Percentiles rank a stretch among this genome's conserved stretches.
Evolutionary conservation across 768 basidiomycete genomes (phyloP).

Genomic region (Lactifluus rugatus): DNA sequence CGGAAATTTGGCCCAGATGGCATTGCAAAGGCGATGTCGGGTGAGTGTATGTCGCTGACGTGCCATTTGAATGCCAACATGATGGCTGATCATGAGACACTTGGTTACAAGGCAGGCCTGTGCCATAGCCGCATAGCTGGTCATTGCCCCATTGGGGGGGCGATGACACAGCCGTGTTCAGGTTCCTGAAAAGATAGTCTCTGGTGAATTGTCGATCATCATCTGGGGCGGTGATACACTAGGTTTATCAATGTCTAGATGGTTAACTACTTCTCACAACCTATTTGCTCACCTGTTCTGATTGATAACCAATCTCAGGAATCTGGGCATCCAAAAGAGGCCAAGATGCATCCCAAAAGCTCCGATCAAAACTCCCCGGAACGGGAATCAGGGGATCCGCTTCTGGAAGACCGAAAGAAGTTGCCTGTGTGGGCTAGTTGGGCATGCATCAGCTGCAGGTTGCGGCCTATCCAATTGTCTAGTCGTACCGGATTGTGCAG

Average conservation of each 20-base stretch:
- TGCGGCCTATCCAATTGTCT: not conserved
- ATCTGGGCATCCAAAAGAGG: not conserved
- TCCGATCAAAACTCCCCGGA: not conserved
- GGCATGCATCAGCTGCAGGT: not conserved
- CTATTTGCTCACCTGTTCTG: not conserved
- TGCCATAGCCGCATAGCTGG: not conserved
- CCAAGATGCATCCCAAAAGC: not conserved
- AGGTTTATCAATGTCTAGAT: not conserved
- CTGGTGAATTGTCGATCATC: not conserved
- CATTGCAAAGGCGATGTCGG: too few species aligned
- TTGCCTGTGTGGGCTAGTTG: not conserved
- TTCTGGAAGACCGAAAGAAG: not conserved
- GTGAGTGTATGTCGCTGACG: not conserved
- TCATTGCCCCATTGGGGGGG: not conserved
- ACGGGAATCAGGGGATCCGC: not conserved
- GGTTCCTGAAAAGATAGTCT: not conserved
- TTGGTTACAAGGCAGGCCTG: not conserved
- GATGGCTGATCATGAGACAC: not conserved
- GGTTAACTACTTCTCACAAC: not conserved
- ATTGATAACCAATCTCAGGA: not conserved
- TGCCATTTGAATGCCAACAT: not conserved
- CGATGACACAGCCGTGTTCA: not conserved
- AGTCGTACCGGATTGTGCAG: not conserved
- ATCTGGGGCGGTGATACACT: not conserved
- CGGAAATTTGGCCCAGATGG: not conserved